phyloP scores from a whole-genome alignment of 2,329 filamentous ascomycete genomes.

The Arachnomyces sp. region DNA sequence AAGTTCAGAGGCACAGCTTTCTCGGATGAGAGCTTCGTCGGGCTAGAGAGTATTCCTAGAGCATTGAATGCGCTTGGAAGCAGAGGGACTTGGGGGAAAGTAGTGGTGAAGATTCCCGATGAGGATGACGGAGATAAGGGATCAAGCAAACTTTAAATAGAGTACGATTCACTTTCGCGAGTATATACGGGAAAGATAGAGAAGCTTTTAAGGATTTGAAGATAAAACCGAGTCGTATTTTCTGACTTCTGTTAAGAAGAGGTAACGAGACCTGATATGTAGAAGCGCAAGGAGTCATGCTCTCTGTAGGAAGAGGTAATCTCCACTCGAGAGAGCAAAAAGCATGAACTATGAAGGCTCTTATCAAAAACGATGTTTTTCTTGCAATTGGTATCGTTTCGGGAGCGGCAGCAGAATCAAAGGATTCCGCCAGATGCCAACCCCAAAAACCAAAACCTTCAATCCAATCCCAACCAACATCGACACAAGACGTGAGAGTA shows the following conservation, averaged over 20 bases:
- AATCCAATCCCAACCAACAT: slow-evolving; percentile 36
- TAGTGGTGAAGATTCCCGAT: slow-evolving; percentile 78
- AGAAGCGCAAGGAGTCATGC: slow-evolving; percentile 42
- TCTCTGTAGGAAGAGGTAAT: slow-evolving; percentile 27
- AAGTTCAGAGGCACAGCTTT: slow-evolving; percentile 80
- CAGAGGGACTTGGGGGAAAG: slow-evolving; percentile 90
- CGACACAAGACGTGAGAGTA: slow-evolving; percentile 35
- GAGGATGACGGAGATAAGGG: slow-evolving; percentile 49
- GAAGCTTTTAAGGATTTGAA: slow-evolving; percentile 1
- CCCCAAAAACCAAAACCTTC: slow-evolving; percentile 1
- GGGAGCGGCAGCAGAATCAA: slow-evolving; percentile 5
- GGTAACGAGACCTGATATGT: slow-evolving; percentile 17
- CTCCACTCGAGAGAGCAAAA: slow-evolving; percentile 15
- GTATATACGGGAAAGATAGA: neutral
- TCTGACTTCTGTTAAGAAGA: neutral
- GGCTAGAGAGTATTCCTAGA: slow-evolving; percentile 68
- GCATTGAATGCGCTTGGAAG: slow-evolving; percentile 71
- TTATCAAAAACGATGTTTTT: slow-evolving; percentile 22
- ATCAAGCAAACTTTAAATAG: slow-evolving; percentile 26
- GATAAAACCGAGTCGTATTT: slow-evolving; percentile 5
- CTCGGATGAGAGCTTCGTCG: slow-evolving; percentile 71
- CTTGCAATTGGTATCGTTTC: slow-evolving; percentile 26
- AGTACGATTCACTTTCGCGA: slow-evolving; percentile 1
- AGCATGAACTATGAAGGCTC: slow-evolving; percentile 43
- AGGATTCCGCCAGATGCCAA: slow-evolving; percentile 4